Evolutionary conservation across 2,329 filamentous ascomycete species (phyloP).

Genomic region (Microdochium bolleyi): DNA sequence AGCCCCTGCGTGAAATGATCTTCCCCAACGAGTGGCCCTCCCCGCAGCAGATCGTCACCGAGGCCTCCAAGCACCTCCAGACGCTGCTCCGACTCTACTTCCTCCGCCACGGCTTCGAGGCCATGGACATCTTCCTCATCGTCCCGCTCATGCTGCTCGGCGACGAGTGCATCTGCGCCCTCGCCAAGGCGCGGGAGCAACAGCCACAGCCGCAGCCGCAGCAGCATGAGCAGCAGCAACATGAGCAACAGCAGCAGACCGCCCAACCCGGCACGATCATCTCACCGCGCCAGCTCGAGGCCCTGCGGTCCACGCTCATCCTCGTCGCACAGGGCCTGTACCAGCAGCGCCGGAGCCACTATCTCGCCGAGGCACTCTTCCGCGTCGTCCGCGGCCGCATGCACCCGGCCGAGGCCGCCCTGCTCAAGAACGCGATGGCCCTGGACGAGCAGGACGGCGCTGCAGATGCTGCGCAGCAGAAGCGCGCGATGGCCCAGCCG

Average conservation of each 20-base stretch:
- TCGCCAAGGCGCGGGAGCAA: not conserved
- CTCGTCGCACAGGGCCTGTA: constrained; percentile 23
- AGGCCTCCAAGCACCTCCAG: constrained; percentile 14
- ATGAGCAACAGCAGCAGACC: too few relatives aligned
- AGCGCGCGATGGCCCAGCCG: constrained; percentile 11
- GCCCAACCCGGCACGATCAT: too few relatives aligned
- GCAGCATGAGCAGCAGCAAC: too few relatives aligned
- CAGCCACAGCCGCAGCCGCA: not conserved
- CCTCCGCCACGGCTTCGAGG: constrained; percentile 20
- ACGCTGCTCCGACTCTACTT: constrained; percentile 20
- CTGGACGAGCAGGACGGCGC: constrained; percentile 8
- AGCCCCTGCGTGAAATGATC: not conserved
- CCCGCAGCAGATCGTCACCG: constrained; percentile 5
- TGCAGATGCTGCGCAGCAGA: constrained; percentile 8
- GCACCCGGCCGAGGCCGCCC: constrained; percentile 14
- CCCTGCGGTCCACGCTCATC: constrained; percentile 23
- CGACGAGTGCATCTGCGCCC: not conserved
- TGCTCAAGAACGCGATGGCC: constrained; percentile 5
- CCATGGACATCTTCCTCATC: constrained; percentile 10
- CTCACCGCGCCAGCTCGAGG: constrained; percentile 9
- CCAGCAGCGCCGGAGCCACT: constrained; percentile 23
- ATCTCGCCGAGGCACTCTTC: constrained; percentile 23
- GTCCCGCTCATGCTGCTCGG: constrained; percentile 8
- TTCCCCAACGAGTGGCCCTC: not conserved
- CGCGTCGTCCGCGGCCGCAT: constrained; percentile 23